Evolutionary conservation across 2,329 filamentous ascomycete species (phyloP), one percentile per base, ranked within the genome.

Genomic region (Parafenestella ontariensis): DNA sequence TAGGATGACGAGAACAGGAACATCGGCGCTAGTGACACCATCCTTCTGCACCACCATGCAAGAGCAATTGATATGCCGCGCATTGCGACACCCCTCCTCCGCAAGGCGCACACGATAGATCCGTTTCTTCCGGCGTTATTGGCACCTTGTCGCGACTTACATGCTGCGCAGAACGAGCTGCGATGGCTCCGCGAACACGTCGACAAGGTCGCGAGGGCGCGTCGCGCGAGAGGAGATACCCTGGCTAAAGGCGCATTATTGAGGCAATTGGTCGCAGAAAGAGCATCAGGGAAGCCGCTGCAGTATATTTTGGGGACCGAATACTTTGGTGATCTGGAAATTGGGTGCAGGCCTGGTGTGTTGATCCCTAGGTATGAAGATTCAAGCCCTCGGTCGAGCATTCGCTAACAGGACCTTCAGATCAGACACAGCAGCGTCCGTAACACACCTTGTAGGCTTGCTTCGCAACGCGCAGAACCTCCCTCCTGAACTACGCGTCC

Each of bases 231-330:
- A 40, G 68, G 60, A 42, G 56, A 58, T 28, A 56, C 46, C 24
- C 17, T 65, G 44, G 55, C 61, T 4, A 65, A 65, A 45, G 48
- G 47, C 46, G 52, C 64, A n/a, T 28, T 72, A 20, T 46, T 74
- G 20, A 51, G 60, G 18, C 58, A 65, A n/a, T 36, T 75, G 31
- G 68, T 72, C 17, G 42, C 48, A 29, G 46, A 72, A 41, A 78
- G 86, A 54, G 77, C 81, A 3, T 73, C 63, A n/a, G 92, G 92
- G 1, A 84, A 87, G 53, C 95, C 95, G 1, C 77, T 99, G 29
- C 95, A 98, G 74, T 98, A 98, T 71, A 83, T 98, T 20, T 79
- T 99, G 1, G 92, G 92, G 3, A 87, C 88, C 5, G 92, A 97
- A 73, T 95, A 89, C 1, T 98, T 99, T 76, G 94, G 93, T 0